Conservation (phyloP, 1,284 basidiomycete species). For the Sporisorium scitamineum region DNA sequence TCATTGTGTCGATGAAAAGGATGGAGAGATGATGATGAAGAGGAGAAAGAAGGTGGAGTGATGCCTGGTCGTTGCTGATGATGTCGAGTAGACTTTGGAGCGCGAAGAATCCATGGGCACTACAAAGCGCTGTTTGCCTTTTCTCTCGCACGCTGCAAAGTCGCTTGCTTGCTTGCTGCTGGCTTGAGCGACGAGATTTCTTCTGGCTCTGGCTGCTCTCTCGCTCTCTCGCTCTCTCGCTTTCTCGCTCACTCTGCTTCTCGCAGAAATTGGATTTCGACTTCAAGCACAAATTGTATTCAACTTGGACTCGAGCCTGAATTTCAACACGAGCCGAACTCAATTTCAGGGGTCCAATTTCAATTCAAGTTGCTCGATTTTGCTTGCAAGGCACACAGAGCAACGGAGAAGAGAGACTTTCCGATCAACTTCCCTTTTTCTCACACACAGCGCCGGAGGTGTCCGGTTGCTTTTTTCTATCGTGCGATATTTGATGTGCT, state of each 20-base stretch:
- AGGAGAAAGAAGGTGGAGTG: not conserved
- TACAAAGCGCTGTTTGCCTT: not conserved
- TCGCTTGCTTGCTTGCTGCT: not conserved
- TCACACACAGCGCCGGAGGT: slow-evolving; percentile 9
- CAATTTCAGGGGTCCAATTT: slow-evolving; percentile 5
- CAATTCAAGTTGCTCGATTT: not conserved
- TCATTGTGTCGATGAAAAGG: slow-evolving; percentile 17
- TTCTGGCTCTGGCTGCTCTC: slow-evolving; percentile 4
- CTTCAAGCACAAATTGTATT: slow-evolving; percentile 11
- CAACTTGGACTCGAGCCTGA: not conserved
- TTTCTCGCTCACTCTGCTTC: not conserved
- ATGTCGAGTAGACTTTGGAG: slow-evolving; percentile 1
- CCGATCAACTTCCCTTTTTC: slow-evolving; percentile 24
- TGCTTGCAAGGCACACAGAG: not conserved
- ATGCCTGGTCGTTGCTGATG: not conserved
- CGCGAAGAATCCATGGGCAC: slow-evolving; percentile 21
- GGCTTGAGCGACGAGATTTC: slow-evolving; percentile 33
- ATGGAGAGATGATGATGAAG: not conserved
- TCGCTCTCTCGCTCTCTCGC: not conserved
- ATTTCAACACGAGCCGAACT: not conserved
- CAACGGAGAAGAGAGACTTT: not conserved
- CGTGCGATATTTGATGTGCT: slow-evolving; percentile 24
- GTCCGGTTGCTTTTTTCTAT: slow-evolving; percentile 19
- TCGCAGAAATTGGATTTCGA: not conserved
- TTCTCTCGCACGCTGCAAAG: slow-evolving; percentile 38